Evolutionary conservation across 805 yeast genomes (phyloP).

Genomic region (Saccharomycopsis oosterbeekiorum): DNA sequence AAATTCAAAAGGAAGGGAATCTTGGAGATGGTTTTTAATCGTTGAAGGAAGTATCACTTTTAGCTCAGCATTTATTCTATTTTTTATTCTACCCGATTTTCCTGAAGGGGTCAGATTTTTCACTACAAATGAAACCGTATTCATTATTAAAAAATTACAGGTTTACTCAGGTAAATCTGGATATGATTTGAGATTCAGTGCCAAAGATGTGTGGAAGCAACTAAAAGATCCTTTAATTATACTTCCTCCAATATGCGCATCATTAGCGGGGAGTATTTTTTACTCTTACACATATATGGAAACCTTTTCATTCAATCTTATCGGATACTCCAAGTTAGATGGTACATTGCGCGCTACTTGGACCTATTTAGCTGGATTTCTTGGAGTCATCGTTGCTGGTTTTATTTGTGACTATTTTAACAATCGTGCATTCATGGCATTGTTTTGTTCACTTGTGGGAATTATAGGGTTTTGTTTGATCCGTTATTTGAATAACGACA

Average conservation of each 20-base stretch:
- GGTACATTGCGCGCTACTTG: conserved; percentile 1
- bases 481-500: conserved; percentile 36
- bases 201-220: neutral
- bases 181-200: conserved; percentile 17
- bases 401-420: conserved; percentile 37
- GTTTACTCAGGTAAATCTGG: conserved; percentile 34
- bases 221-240: conserved; percentile 8
- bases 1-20: conserved; percentile 27
- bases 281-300: conserved; percentile 1
- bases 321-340: neutral
- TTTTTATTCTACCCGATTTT: conserved; percentile 41
- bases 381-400: conserved; percentile 41
- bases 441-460: conserved; percentile 27
- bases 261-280: neutral
- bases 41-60: conserved; percentile 37
- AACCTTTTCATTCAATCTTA: neutral
- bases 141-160: conserved; percentile 37
- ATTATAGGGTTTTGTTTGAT: conserved; percentile 33
- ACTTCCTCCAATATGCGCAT: neutral
- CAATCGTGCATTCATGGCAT: conserved; percentile 25
- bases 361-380: conserved; percentile 56
- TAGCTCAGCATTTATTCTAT: conserved; percentile 26
- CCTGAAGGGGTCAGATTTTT: conserved; percentile 42
- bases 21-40: conserved; percentile 46
- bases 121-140: conserved; percentile 30